These are phyloP conservation scores for Plectranthus barbatus DNA, from an alignment of 257 asterid genomes.

Conservation along the genomic window DNA sequence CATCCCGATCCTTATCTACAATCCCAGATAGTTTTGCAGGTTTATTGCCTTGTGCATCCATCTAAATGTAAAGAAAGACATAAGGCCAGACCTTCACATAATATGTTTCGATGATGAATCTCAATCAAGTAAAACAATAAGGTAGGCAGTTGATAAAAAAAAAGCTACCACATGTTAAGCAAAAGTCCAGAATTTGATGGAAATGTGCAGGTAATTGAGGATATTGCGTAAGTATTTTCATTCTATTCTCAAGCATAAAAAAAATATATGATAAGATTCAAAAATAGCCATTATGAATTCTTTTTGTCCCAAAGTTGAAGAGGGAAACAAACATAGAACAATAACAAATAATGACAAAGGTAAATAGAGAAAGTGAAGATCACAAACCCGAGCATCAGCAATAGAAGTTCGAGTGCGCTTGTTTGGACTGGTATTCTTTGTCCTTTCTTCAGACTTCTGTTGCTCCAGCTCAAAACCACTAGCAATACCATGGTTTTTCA, in stretches of 20 bases:
- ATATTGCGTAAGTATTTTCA: not conserved
- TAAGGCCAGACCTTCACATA: conserved; percentile 18
- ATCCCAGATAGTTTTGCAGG: conserved; percentile 50
- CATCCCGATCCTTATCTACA: conserved; percentile 65
- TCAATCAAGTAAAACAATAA: conserved; percentile 13
- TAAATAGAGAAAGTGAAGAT: not conserved
- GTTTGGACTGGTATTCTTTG: conserved; percentile 53
- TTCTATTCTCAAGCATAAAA: not conserved
- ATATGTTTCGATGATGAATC: conserved; percentile 6
- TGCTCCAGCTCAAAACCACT: conserved; percentile 67
- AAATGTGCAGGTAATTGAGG: conserved; percentile 3
- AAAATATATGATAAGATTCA: not conserved
- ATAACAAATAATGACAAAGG: not conserved
- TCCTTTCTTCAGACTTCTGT: conserved; percentile 65
- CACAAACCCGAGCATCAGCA: conserved; percentile 64
- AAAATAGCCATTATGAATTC: not conserved
- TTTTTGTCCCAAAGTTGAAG: not conserved
- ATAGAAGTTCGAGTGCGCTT: conserved; percentile 91
- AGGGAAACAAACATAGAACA: not conserved
- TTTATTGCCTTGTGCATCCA: conserved; percentile 54
- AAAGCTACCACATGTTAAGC: not conserved
- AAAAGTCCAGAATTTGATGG: conserved; percentile 7
- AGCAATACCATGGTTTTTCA: conserved; percentile 48
- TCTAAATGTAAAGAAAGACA: conserved; percentile 28
- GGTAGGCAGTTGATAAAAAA: no score